Evolutionary conservation across 2,329 filamentous ascomycete genomes (phyloP).

Genomic region (Curvularia verruculosa): DNA sequence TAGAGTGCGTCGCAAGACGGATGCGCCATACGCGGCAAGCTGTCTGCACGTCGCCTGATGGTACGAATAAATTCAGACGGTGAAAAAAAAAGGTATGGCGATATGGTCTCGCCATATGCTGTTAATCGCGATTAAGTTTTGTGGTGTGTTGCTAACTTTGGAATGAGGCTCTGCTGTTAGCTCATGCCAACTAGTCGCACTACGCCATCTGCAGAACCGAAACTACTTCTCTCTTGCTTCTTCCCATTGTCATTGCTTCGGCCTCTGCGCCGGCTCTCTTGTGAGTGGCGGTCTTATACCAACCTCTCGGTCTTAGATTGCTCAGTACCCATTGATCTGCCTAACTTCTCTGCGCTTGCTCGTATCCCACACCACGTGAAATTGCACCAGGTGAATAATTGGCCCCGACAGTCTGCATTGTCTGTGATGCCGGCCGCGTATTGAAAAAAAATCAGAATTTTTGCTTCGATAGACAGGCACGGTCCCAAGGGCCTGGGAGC

Average conservation of each 20-base stretch:
- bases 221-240: background rate
- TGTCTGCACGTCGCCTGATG: background rate
- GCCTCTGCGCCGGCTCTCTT: constrained; percentile 9
- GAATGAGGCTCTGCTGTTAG: background rate
- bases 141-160: background rate
- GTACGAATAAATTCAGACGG: background rate
- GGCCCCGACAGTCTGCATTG: constrained; percentile 2
- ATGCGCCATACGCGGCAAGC: background rate
- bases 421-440: constrained; percentile 12
- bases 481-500: constrained; percentile 6
- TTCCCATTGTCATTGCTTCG: constrained; percentile 4
- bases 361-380: constrained; percentile 11
- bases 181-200: background rate
- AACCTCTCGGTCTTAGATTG: constrained; percentile 5
- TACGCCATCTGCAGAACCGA: background rate
- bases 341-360: constrained; percentile 4
- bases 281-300: constrained; percentile 12
- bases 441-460: constrained; percentile 9
- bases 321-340: constrained; percentile 15
- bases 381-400: constrained; percentile 4
- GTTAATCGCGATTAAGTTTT: background rate
- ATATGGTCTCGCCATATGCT: background rate
- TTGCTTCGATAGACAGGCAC: background rate
- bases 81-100: background rate
- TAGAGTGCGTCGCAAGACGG: background rate